Conservation (phyloP, 352 stramenopile genomes). For the Pythium angustatum region DNA sequence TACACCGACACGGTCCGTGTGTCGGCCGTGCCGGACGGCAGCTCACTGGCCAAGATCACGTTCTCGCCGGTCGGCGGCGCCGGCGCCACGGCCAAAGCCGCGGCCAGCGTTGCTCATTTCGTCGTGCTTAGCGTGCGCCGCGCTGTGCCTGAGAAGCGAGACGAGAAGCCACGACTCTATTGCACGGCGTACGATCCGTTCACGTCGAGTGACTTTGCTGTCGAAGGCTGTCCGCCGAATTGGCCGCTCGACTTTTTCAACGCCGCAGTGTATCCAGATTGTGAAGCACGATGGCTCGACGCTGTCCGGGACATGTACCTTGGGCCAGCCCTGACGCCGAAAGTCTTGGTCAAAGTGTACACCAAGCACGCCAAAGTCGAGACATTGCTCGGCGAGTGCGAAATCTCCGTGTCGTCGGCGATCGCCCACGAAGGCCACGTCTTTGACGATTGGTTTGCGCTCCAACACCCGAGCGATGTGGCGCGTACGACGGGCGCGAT, state of each 20-base stretch:
- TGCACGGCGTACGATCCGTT: conserved; percentile 85
- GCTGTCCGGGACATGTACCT: conserved; percentile 59
- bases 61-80: conserved; percentile 44
- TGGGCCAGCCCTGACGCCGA: conserved; percentile 61
- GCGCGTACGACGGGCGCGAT: conserved; percentile 36
- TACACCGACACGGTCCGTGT: conserved; percentile 80
- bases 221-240: conserved; percentile 59
- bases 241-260: conserved; percentile 78
- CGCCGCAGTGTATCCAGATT: conserved; percentile 37
- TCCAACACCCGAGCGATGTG: conserved; percentile 38
- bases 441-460: conserved; percentile 62
- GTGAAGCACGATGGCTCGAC: conserved; percentile 52
- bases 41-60: conserved; percentile 42
- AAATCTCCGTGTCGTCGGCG: conserved; percentile 70
- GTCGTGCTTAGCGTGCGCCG: conserved; percentile 71
- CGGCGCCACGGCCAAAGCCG: conserved; percentile 13
- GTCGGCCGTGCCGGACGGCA: conserved; percentile 40
- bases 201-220: conserved; percentile 75
- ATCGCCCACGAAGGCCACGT: conserved; percentile 73
- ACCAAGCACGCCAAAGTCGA: conserved; percentile 73
- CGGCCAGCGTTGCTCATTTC: conserved; percentile 45
- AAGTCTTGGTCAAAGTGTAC: conserved; percentile 66
- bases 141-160: conserved; percentile 36
- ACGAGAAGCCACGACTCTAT: conserved; percentile 47
- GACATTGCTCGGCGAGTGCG: conserved; percentile 67